These are phyloP conservation scores for Pseudogymnoascus pannorum DNA, from an alignment of 2,329 filamentous ascomycete species.

Conservation along the genomic window DNA sequence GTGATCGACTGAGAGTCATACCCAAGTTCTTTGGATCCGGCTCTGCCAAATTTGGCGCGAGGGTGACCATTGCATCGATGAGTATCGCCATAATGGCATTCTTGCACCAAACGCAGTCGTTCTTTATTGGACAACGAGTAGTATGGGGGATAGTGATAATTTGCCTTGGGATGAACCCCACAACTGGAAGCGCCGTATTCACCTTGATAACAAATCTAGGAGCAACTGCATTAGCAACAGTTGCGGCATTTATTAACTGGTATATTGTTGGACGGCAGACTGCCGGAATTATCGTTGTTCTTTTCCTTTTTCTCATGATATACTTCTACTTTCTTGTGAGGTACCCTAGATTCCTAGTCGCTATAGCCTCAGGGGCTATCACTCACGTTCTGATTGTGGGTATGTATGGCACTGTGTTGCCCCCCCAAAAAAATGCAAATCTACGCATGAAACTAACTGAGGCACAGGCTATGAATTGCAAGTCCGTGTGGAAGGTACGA, in stretches of 20 bases:
- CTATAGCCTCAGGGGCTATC: conserved; percentile 54
- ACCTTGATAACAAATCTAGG: conserved; percentile 58
- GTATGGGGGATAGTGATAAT: conserved; percentile 68
- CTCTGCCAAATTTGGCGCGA: conserved; percentile 60
- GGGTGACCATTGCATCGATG: conserved; percentile 64
- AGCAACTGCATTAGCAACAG: conserved; percentile 58
- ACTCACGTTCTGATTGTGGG: conserved; percentile 39
- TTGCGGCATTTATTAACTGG: conserved; percentile 56
- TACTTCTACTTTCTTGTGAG: conserved; percentile 55
- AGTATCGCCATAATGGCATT: conserved; percentile 60
- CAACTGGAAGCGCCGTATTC: conserved; percentile 59
- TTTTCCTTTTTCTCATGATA: conserved; percentile 34
- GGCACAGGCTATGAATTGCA: conserved; percentile 16
- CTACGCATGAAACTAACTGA: not conserved
- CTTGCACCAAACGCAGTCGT: conserved; percentile 54
- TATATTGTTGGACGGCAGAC: conserved; percentile 59
- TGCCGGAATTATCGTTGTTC: conserved; percentile 56
- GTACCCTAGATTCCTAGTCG: conserved; percentile 51
- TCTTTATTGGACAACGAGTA: conserved; percentile 60
- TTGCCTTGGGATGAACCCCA: conserved; percentile 26
- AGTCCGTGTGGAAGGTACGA: conserved; percentile 40
- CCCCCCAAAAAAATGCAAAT: not conserved
- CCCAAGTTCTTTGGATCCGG: conserved; percentile 53
- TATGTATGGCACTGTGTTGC: conserved; percentile 7
- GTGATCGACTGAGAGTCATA: conserved; percentile 49